Percentiles rank a stretch among this genome's conserved stretches.
These are phyloP conservation scores for Aspergillus hortae DNA, from an alignment of 2,329 filamentous ascomycete species.

Conservation along the genomic window DNA sequence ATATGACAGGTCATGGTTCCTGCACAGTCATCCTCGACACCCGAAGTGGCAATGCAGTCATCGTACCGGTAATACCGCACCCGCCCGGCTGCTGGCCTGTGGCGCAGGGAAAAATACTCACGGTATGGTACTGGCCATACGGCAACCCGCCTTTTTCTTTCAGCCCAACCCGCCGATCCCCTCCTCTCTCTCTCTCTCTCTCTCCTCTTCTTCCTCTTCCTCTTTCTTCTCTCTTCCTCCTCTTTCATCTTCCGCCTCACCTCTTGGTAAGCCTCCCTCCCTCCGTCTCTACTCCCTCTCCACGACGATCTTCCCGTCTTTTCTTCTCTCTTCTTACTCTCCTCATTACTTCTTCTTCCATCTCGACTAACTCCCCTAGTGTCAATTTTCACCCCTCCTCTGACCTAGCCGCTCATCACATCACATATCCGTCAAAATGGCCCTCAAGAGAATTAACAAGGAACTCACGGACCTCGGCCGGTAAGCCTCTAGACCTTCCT, in stretches of 20 bases:
- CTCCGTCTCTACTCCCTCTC: not conserved
- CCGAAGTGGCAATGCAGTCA: too few relatives aligned
- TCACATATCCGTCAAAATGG: conserved; percentile 36
- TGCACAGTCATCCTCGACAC: too few relatives aligned
- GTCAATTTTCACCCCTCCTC: not conserved
- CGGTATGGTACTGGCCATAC: not conserved
- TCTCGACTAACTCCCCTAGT: conserved; percentile 3
- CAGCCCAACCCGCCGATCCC: conserved; percentile 11
- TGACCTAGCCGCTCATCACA: conserved; percentile 4
- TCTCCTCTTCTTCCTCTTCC: conserved; percentile 19
- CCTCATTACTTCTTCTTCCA: conserved; percentile 4
- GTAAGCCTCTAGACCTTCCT: conserved; percentile 31
- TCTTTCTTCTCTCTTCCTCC: conserved; percentile 3
- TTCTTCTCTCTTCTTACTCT: not conserved
- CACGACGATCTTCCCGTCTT: not conserved
- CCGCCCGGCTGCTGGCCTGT: not conserved
- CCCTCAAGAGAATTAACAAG: conserved; percentile 53
- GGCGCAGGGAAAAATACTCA: not conserved
- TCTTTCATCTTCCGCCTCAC: conserved; percentile 1
- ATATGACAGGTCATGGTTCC: too few relatives aligned
- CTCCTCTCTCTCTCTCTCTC: conserved; percentile 4
- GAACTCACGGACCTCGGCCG: conserved; percentile 52
- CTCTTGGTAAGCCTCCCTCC: not conserved
- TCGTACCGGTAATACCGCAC: too few relatives aligned
- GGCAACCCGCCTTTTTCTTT: conserved; percentile 8